Base-by-base conservation (phyloP, 139 green algal genomes). In the Chloropicon primus region DNA sequence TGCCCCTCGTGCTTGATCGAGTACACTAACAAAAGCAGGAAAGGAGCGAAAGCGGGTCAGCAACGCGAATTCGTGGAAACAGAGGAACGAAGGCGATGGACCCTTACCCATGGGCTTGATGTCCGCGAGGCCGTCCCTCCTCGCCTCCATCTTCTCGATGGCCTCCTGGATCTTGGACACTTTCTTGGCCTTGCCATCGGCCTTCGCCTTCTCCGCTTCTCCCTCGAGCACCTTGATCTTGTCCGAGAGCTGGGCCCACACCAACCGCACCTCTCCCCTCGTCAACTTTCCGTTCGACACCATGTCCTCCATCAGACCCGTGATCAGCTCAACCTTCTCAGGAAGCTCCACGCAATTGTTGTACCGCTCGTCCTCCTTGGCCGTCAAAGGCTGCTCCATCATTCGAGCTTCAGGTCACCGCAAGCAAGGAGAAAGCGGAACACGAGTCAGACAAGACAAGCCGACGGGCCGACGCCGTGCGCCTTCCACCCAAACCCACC, bases 291-390 rank as follows among this genome's bases (percentile, higher is more conserved):
- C 76, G 21, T 74, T 25, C 21, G 74, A 23, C 54, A 80, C 27
- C 76, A 80, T 80, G 2, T 25, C 24, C 26, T 80, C 76, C 54
- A 76, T 23, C 27, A 22, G 1, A 22, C 24, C 26, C 5, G 54
- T 71, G 5, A 80, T 26, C 76, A 26, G 71, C 26, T 54, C 76
- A 25, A 80, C 41, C 71, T 80, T 80, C 25, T 80, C 76, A 21
- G 26, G 26, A 2, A 80, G 23, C 10, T 74, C 76, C 10, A 75
- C 17, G 21, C 54, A 71, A 2, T 26, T 25, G 22, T 80, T 72
- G 62, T 80, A 80, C 54, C n/a, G 53, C 24, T 54, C 23, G 24
- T 76, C 22, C 27, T 80, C 62, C 26, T 80, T 27, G 62, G 74
- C 54, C 22, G 24, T 21, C 26, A 80, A 27, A 25, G 62, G 24